Conservation (phyloP, 2,329 filamentous ascomycete genomes). For the Shiraia sp. region DNA sequence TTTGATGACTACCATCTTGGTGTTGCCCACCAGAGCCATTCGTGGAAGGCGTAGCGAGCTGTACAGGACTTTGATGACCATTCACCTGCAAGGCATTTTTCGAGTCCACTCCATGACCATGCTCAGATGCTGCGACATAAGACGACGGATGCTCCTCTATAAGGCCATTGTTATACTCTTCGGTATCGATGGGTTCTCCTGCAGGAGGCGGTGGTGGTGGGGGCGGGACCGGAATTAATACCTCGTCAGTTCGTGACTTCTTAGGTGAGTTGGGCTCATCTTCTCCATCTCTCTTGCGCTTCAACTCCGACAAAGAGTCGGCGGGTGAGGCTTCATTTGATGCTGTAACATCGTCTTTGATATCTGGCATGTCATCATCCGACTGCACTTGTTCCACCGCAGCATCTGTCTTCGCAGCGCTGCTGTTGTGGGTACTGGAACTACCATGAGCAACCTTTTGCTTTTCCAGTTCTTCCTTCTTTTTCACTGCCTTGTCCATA, state of each 20-base stretch:
- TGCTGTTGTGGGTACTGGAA: constrained; percentile 16
- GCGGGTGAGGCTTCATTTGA: constrained; percentile 24
- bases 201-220: constrained; percentile 44
- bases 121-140: neutral
- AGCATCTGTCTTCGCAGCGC: constrained; percentile 17
- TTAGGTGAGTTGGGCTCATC: constrained; percentile 33
- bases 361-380: constrained; percentile 26
- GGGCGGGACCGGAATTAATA: constrained; percentile 47
- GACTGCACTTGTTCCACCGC: constrained; percentile 8
- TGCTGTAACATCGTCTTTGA: constrained; percentile 16
- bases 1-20: too few relatives aligned
- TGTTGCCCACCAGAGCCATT: constrained; percentile 35
- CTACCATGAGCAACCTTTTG: constrained; percentile 51
- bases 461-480: constrained; percentile 65
- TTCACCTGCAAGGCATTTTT: constrained; percentile 11
- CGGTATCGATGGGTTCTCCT: constrained; percentile 31
- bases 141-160: constrained; percentile 26
- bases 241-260: constrained; percentile 39
- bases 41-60: constrained; percentile 51
- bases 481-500: constrained; percentile 81
- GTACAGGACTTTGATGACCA: constrained; percentile 40
- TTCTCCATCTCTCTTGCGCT: constrained; percentile 45
- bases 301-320: constrained; percentile 36
- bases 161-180: constrained; percentile 26
- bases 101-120: constrained; percentile 8